Base-by-base conservation (phyloP, 495 filamentous ascomycete genomes). In the Trichoderma parareesei region DNA sequence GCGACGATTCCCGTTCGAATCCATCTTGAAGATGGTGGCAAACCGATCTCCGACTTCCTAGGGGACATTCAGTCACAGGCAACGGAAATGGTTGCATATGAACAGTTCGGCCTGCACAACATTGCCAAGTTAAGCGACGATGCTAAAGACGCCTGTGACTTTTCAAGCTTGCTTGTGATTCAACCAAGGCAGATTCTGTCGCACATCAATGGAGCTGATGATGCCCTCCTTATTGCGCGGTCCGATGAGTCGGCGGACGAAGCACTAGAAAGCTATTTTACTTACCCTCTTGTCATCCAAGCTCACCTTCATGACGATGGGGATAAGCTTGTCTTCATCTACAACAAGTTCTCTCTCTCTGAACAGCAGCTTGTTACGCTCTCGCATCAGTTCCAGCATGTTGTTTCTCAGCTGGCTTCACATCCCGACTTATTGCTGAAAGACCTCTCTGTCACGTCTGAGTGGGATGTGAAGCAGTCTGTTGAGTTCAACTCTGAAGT, bases 101-200 rank as follows among this genome's bases (percentile, higher is more conserved):
- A 63, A 35, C 42, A 63, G 9, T 42, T 63, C 11, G 61, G 61
- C 7, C 42, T 63, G 5, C 61, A 63, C 16, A 44, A 48, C n/a
- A 63, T 63, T 8, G 13, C 38, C 8, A 62, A 62, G 38, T 44
- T 62, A 16, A 62, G 37, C 38, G 35, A 60, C 6, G 71, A 77
- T 11, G 68, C 72, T 4, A 65, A 65, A 14, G 66, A 62, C 4
- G 74, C 72, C 0, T 78, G 78, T 61, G 66, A 71, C 10, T 81
- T 62, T 41, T 41, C 60, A 9, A 62, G 60, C 38, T 41, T 62
- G 11, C 60, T 62, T 9, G 60, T 62, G 6, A 62, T 62, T 33
- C 60, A 62, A 27, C 60, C 60, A 69, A 62, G 20, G 7, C 60
- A 62, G 16, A 11, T 62, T 42, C 10, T 41, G 35, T 62, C 60